Conservation (phyloP, 306 rosid genomes). For the Hylodesmum podocarpum region DNA sequence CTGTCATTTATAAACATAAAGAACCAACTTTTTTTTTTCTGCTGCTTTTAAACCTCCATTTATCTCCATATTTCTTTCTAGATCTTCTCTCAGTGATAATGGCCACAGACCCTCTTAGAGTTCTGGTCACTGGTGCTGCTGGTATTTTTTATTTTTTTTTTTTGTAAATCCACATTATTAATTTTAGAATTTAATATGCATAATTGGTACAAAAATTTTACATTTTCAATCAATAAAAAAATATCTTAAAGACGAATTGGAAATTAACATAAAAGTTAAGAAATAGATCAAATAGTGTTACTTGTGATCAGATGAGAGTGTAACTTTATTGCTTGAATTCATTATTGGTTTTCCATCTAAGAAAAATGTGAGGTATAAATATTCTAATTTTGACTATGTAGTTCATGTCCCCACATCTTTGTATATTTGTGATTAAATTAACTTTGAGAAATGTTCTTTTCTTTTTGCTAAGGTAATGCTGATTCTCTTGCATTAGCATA, state of each 20-base stretch:
- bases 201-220: too few relatives aligned
- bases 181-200: too few relatives aligned
- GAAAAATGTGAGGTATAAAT: neutral
- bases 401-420: too few relatives aligned
- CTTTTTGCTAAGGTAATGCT: neutral
- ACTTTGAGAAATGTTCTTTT: neutral
- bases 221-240: too few relatives aligned
- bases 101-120: conserved; percentile 38
- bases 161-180: too few relatives aligned
- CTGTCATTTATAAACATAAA: neutral
- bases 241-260: too few relatives aligned
- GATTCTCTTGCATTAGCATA: neutral
- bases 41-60: neutral
- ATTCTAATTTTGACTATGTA: neutral
- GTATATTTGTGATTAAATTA: neutral
- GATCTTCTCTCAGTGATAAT: conserved; percentile 22
- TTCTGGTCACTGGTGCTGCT: conserved; percentile 60
- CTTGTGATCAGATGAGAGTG: too few relatives aligned
- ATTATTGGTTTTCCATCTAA: neutral
- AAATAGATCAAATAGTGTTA: too few relatives aligned
- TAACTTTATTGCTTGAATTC: neutral
- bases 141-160: too few relatives aligned
- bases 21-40: neutral
- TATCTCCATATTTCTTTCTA: neutral
- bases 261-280: too few relatives aligned